Percentiles rank a stretch among this genome's conserved stretches.
phyloP scores from a whole-genome alignment of 345 rosid species.

The Populus simonii region DNA sequence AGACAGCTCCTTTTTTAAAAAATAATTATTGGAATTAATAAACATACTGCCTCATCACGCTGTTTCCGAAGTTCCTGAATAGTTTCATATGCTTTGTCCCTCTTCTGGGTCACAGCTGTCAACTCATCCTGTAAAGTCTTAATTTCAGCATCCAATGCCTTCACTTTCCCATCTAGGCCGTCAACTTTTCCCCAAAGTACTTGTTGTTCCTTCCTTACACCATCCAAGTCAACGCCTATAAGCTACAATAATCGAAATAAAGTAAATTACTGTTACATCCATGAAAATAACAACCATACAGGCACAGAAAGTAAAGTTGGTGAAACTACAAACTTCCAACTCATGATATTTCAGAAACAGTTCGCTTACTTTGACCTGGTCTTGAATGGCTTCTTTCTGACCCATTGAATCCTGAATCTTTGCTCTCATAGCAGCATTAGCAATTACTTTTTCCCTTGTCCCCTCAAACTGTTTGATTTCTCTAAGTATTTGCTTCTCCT shows the following conservation, averaged over 20 bases:
- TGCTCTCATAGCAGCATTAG: constrained; percentile 72
- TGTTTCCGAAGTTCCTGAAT: constrained; percentile 58
- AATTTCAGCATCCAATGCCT: constrained; percentile 55
- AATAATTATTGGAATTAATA: background rate
- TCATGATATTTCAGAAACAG: background rate
- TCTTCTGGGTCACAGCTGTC: constrained; percentile 45
- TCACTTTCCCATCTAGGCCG: constrained; percentile 52
- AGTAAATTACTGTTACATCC: background rate
- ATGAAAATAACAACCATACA: background rate
- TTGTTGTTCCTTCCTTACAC: constrained; percentile 83
- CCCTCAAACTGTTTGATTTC: constrained; percentile 91
- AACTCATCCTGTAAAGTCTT: constrained; percentile 53
- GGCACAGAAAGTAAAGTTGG: background rate
- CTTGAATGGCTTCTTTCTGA: constrained; percentile 78
- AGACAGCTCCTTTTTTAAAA: background rate
- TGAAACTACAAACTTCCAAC: constrained; percentile 1
- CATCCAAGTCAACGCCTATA: constrained; percentile 83
- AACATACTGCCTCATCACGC: constrained; percentile 67
- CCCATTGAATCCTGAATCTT: constrained; percentile 89
- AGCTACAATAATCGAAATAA: constrained; percentile 43
- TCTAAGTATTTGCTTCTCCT: constrained; percentile 89
- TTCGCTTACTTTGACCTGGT: constrained; percentile 87
- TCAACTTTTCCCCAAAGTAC: constrained; percentile 56
- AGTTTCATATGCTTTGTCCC: constrained; percentile 54
- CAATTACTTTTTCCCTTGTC: constrained; percentile 87